Evolutionary conservation across 192 early-diverging fungal species (phyloP).

Genomic region (Polychytrium aggregatum): DNA sequence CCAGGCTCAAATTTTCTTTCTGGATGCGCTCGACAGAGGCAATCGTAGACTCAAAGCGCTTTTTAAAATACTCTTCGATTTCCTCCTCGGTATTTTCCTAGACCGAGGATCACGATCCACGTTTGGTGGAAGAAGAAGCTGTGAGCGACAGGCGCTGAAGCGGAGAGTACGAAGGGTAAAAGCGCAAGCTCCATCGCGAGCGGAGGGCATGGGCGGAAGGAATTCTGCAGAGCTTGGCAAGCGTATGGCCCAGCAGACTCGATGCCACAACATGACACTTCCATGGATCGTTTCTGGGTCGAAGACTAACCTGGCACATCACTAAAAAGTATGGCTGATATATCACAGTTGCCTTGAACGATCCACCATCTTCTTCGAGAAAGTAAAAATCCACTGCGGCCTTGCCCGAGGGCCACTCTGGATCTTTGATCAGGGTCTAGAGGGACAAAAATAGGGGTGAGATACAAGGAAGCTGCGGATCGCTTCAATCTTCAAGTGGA

Average conservation of each 20-base stretch:
- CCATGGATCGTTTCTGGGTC: no score
- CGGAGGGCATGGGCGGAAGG: no score
- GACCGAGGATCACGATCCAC: no score
- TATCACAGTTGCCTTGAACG: slow-evolving; percentile 76
- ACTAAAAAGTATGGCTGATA: slow-evolving; percentile 91
- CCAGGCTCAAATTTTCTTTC: slow-evolving; percentile 79
- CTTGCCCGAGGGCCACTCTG: slow-evolving; percentile 31
- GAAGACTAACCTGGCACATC: slow-evolving; percentile 56
- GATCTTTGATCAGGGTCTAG: slow-evolving; percentile 9
- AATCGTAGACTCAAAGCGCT: slow-evolving; percentile 56
- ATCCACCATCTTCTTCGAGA: slow-evolving; percentile 73
- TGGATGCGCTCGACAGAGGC: slow-evolving; percentile 49
- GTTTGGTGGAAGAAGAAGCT: no score
- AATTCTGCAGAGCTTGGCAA: no score
- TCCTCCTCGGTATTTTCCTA: slow-evolving; percentile 64
- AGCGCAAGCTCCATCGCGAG: no score
- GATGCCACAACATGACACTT: no score
- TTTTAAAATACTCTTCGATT: slow-evolving; percentile 73
- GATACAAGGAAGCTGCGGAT: not conserved
- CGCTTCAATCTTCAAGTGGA: not conserved
- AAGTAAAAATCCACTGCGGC: slow-evolving; percentile 88
- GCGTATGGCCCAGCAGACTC: not conserved
- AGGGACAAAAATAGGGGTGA: slow-evolving; percentile 6
- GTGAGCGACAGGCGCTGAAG: no score
- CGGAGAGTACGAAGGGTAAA: no score